Evolutionary conservation across 441 rosid species (phyloP), one percentile per base, ranked within the genome.

Genomic region (Populus hybrid): DNA sequence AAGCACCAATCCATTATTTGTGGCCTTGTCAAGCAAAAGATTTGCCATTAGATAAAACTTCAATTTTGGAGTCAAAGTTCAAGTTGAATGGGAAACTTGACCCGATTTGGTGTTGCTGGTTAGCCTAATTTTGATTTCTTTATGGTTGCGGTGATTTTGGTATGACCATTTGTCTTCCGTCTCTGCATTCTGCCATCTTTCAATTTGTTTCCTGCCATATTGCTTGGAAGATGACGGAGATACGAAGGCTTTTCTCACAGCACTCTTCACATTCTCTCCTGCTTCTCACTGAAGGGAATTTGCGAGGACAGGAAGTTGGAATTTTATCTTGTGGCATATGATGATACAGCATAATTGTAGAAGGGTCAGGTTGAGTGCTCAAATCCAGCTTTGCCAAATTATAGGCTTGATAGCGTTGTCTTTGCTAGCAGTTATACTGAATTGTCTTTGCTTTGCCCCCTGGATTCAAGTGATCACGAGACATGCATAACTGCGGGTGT

Each of bases 321-420:
- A 75, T 90, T 94, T 75, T 95, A 87, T 86, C 84, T 90, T 11
- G 90, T 95, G 18, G 84, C 84, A 57, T 92, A 91, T 71, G 97
- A 94, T 88, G 97, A 88, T 35, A 82, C 77, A 72, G 97, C 97
- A 74, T 85, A 74, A 92, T 77, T 92, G 98, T 81, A 86, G 90
- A 67, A 92, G 85, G 82, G 86, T 93, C 71, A 92, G 87, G 87
- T 40, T 80, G 82, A 34, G 66, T 87, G 59, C 91, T 89, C 7
- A 93, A 90, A 80, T 91, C 90, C 67, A 89, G 20, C 57, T 14
- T 14, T 14, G 57, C 57, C 57, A 4, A 46, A 46, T 46, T 14
- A 46, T 46, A 46, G 4, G 18, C 57, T 46, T 46, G 20, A 46
- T 46, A 46, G 20, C 57, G 20, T 14, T 46, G 5, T 12, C 6